Base-by-base conservation (phyloP, 164 flowering plant genomes). In the Liquidambar formosana region DNA sequence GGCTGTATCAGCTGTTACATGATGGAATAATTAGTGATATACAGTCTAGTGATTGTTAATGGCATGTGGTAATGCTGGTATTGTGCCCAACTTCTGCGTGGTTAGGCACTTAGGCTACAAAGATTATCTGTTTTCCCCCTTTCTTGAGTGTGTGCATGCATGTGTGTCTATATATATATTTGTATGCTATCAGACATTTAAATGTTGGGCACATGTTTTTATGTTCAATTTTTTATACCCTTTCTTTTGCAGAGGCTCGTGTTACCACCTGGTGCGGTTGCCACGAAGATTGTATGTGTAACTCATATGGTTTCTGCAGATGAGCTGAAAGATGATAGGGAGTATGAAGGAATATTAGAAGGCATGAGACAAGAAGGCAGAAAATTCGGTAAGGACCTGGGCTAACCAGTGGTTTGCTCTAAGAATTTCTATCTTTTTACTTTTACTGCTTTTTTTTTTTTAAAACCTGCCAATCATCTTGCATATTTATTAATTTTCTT, bases 361-460 rank as follows among this genome's bases (percentile, higher is more conserved):
- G 99, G 93, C 81, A 95, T 95, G 97, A 86, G 87, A 78, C 76
- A 65, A 18, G 99, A 95, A 76, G 92, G 97, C 33, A 87, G 86
- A 66, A 95, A 89, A 78, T 91, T 81, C 75, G 99, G 97, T 95
- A 77, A 71, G 18, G 23, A 25, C 38, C 61, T 44, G 15, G 16
- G 47, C 25, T 27, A 28, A 26, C 1, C n/a, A 38, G 8, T 12
- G 22, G 8, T 25, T 27, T 38, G 12, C 67, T 1, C 12, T 59
- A 41, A 14, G 44, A 0, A 15, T 41, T 51, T 48, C 0, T 45
- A 14, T 64, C n/a, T 22, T 22, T 49, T 23, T 61, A 57, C 11
- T 23, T 57, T 1, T 18, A n/a, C n/a, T n/a, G 15, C 26, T n/a
- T 61, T 8, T 61, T 47, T 67, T n/a, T n/a, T n/a, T n/a, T n/a